These are phyloP conservation scores for Nannochloris sp. DNA, from an alignment of 139 green algal species.

Conservation along the genomic window DNA sequence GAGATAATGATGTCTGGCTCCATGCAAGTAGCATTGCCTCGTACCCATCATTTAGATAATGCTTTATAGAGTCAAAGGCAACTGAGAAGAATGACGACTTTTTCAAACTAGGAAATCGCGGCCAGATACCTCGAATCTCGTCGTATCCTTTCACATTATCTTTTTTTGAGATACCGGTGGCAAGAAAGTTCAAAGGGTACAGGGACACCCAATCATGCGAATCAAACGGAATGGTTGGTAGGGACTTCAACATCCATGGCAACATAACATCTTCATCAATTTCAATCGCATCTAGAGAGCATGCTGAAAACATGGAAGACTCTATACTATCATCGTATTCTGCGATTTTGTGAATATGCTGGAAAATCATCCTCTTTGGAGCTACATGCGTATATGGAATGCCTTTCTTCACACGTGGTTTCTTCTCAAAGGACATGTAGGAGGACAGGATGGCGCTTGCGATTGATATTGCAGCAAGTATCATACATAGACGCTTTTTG, in stretches of 20 bases:
- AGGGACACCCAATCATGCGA: constrained; percentile 15
- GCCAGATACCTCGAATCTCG: no score
- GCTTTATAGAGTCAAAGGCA: neutral
- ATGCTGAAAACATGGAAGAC: neutral
- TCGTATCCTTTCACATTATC: neutral
- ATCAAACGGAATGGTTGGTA: neutral
- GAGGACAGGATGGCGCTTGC: neutral
- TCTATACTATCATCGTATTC: neutral
- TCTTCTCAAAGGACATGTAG: no score
- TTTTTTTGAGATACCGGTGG: constrained; percentile 3
- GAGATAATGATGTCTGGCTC: constrained; percentile 1
- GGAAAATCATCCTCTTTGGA: constrained; percentile 32
- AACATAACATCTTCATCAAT: neutral
- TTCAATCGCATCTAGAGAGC: neutral
- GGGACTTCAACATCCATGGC: constrained; percentile 1
- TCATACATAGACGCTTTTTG: neutral
- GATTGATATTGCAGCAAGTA: neutral
- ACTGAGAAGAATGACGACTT: neutral
- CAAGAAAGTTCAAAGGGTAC: constrained; percentile 25
- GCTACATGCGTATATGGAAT: constrained; percentile 11
- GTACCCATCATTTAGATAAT: neutral
- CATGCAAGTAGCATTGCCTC: neutral
- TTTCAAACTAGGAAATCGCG: neutral
- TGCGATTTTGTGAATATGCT: constrained; percentile 23
- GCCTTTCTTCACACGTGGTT: no score